phyloP scores from a whole-genome alignment of 2,329 filamentous ascomycete species.

The Arthrobotrys sinensis region DNA sequence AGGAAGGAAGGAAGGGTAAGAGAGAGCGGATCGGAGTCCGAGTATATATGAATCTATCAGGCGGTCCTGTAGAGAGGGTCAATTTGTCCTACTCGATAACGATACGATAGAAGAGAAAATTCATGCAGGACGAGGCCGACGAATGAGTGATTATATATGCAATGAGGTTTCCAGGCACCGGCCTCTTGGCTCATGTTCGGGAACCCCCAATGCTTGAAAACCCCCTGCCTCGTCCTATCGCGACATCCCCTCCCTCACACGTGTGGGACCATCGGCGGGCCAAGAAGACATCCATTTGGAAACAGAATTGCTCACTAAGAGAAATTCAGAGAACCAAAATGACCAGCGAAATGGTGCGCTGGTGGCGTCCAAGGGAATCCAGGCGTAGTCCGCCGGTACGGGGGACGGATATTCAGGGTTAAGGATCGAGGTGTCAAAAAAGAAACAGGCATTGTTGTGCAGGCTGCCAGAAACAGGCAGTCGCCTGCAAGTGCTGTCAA shows the following conservation, averaged over 20 bases:
- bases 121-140: constrained; percentile 21
- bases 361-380: constrained; percentile 20
- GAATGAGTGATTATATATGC: constrained; percentile 41
- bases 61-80: constrained; percentile 1
- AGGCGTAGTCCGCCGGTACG: neutral
- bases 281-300: constrained; percentile 33
- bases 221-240: constrained; percentile 44
- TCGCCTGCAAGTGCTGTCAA: constrained; percentile 26
- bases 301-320: constrained; percentile 28
- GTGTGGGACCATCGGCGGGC: constrained; percentile 34
- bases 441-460: constrained; percentile 26
- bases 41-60: constrained; percentile 27
- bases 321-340: neutral
- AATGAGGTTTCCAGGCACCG: constrained; percentile 50
- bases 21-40: constrained; percentile 30
- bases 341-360: constrained; percentile 1
- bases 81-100: constrained; percentile 17
- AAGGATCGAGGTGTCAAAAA: constrained; percentile 43
- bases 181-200: constrained; percentile 43
- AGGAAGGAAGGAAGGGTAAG: neutral
- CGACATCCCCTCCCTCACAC: constrained; percentile 41
- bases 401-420: constrained; percentile 27
- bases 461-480: constrained; percentile 54
- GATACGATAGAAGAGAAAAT: constrained; percentile 25
- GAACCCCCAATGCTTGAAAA: constrained; percentile 18